These are phyloP conservation scores for Hyaloperonospora arabidopsidis DNA, from an alignment of 352 stramenopile species.

Conservation along the genomic window DNA sequence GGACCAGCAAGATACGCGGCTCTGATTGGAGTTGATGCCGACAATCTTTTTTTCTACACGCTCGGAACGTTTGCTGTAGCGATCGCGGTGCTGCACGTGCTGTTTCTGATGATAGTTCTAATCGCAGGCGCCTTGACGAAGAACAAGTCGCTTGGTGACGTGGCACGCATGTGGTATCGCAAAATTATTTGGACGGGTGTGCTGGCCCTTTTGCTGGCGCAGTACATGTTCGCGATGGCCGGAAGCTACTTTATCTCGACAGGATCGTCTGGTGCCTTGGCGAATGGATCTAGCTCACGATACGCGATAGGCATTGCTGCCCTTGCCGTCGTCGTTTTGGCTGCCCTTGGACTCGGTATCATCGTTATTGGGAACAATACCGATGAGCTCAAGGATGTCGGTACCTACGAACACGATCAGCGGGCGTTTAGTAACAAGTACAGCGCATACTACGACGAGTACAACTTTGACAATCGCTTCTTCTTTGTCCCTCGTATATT, in stretches of 20 bases:
- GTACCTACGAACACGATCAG: slow-evolving; percentile 69
- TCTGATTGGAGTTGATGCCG: slow-evolving; percentile 50
- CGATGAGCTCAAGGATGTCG: slow-evolving; percentile 66
- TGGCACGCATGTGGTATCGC: slow-evolving; percentile 62
- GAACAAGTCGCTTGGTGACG: slow-evolving; percentile 50
- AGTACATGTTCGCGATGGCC: slow-evolving; percentile 85
- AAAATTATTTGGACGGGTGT: slow-evolving; percentile 75
- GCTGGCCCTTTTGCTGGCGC: slow-evolving; percentile 61
- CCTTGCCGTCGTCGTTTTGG: slow-evolving; percentile 39
- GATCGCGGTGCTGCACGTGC: slow-evolving; percentile 45
- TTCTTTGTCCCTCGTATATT: slow-evolving; percentile 81
- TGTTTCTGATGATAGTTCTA: slow-evolving; percentile 56
- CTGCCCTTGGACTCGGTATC: slow-evolving; percentile 61
- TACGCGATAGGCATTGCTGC: slow-evolving; percentile 40
- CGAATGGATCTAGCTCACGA: slow-evolving; percentile 26
- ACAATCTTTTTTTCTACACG: slow-evolving; percentile 80
- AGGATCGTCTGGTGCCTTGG: slow-evolving; percentile 25
- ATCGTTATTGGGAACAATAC: slow-evolving; percentile 55
- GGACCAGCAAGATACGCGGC: slow-evolving; percentile 62
- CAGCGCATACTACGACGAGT: slow-evolving; percentile 83
- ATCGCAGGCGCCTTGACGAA: slow-evolving; percentile 42
- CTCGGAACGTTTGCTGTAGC: slow-evolving; percentile 54
- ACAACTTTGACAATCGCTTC: slow-evolving; percentile 85
- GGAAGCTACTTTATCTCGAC: slow-evolving; percentile 66
- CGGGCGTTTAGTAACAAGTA: slow-evolving; percentile 76